Evolutionary conservation across 306 rosid species (phyloP).

Genomic region (Cotoneaster glaucophyllus): DNA sequence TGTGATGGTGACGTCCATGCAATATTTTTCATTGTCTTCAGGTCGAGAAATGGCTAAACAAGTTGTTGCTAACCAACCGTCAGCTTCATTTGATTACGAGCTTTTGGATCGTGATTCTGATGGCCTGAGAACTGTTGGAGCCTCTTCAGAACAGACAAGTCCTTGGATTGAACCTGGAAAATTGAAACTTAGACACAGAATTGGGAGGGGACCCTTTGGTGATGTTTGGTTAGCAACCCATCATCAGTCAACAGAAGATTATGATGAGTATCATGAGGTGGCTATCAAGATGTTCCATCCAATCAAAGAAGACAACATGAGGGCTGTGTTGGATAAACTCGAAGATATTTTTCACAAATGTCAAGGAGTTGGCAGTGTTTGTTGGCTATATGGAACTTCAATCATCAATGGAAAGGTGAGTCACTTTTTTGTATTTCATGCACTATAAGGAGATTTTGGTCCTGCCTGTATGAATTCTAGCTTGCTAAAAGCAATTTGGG

Average conservation of each 20-base stretch:
- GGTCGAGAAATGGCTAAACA: slow-evolving; percentile 63
- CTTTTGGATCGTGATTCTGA: slow-evolving; percentile 55
- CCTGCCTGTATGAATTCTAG: slow-evolving; percentile 1
- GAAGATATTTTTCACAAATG: slow-evolving; percentile 48
- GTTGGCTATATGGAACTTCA: slow-evolving; percentile 66
- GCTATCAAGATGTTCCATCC: slow-evolving; percentile 76
- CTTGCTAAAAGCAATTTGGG: slow-evolving; percentile 9
- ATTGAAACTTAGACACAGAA: slow-evolving; percentile 80
- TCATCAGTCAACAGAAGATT: slow-evolving; percentile 75
- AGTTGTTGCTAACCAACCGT: slow-evolving; percentile 32
- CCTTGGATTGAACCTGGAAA: slow-evolving; percentile 76
- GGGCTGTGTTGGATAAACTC: slow-evolving; percentile 49
- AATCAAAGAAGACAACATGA: slow-evolving; percentile 60
- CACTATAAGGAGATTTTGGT: neutral
- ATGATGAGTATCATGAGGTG: slow-evolving; percentile 78
- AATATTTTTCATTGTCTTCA: slow-evolving; percentile 6
- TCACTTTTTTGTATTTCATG: slow-evolving; percentile 6
- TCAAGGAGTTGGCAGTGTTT: slow-evolving; percentile 46
- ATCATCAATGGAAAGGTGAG: slow-evolving; percentile 68
- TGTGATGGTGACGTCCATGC: neutral
- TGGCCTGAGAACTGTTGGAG: slow-evolving; percentile 36
- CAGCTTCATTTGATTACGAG: slow-evolving; percentile 59
- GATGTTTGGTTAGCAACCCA: slow-evolving; percentile 94
- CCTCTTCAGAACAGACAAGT: slow-evolving; percentile 31
- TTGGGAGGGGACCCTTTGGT: slow-evolving; percentile 82